These are phyloP conservation scores for Geotrichum bryndzae DNA, from an alignment of 1,139 yeast genomes.

Conservation along the genomic window DNA sequence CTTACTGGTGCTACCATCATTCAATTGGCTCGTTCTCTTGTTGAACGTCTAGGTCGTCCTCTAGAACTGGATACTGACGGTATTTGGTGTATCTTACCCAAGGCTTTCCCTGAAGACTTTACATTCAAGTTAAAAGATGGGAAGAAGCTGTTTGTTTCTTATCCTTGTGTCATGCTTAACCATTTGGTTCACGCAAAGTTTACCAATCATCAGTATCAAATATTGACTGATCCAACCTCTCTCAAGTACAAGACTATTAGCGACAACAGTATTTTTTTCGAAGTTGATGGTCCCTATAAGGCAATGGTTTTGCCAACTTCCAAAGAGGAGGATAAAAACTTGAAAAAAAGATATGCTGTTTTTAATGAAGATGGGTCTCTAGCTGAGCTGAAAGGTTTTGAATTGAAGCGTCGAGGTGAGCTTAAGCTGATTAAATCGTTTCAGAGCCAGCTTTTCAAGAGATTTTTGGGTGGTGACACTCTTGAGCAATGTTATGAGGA, in stretches of 20 bases:
- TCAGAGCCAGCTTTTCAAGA: slow-evolving; percentile 89
- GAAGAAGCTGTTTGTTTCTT: slow-evolving; percentile 68
- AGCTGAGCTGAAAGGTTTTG: slow-evolving; percentile 96
- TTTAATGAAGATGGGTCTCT: slow-evolving; percentile 90
- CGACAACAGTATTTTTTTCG: slow-evolving; percentile 94
- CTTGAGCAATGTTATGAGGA: slow-evolving; percentile 77
- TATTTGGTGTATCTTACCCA: slow-evolving; percentile 97
- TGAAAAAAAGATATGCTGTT: slow-evolving; percentile 94
- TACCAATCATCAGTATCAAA: slow-evolving; percentile 93
- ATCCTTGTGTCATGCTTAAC: slow-evolving; percentile 95
- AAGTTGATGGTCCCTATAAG: slow-evolving; percentile 96
- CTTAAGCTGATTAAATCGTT: slow-evolving; percentile 87
- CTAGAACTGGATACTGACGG: slow-evolving; percentile 97
- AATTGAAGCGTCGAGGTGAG: slow-evolving; percentile 94
- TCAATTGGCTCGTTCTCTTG: slow-evolving; percentile 90
- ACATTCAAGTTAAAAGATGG: slow-evolving; percentile 69
- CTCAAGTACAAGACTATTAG: slow-evolving; percentile 69
- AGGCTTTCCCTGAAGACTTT: slow-evolving; percentile 86
- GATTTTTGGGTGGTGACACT: slow-evolving; percentile 78
- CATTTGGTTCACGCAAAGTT: slow-evolving; percentile 85
- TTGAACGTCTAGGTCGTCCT: slow-evolving; percentile 94
- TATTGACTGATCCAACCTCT: slow-evolving; percentile 61
- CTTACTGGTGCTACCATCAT: slow-evolving; percentile 96
- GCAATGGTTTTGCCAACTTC: slow-evolving; percentile 98
- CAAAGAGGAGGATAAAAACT: slow-evolving; percentile 93